phyloP scores from a whole-genome alignment of 2,329 filamentous ascomycete genomes.

The Colletotrichum cuscutae region DNA sequence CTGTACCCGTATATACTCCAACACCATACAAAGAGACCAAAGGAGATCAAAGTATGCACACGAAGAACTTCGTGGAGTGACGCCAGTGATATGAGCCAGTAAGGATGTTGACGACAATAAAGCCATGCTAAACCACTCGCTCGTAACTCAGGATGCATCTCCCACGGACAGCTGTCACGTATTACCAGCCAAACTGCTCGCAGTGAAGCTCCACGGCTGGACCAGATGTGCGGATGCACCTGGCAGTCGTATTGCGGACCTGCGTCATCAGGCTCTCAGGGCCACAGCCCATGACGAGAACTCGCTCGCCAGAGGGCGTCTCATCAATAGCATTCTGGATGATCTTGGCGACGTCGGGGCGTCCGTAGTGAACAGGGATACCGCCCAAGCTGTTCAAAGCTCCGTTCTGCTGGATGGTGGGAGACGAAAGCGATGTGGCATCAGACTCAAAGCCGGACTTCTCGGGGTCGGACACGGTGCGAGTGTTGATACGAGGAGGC shows the following conservation, averaged over 20 bases:
- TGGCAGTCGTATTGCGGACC: slow-evolving; percentile 53
- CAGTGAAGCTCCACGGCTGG: slow-evolving; percentile 59
- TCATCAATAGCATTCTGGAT: slow-evolving; percentile 45
- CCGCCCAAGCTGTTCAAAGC: slow-evolving; percentile 29
- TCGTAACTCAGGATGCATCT: background rate
- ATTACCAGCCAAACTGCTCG: slow-evolving; percentile 58
- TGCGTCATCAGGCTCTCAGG: slow-evolving; percentile 53
- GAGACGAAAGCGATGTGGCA: slow-evolving; percentile 16
- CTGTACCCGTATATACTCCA: slow-evolving; percentile 24
- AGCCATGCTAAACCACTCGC: no score
- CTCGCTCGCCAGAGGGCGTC: slow-evolving; percentile 43
- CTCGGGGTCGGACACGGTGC: slow-evolving; percentile 32
- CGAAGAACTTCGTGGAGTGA: background rate
- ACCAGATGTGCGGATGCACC: slow-evolving; percentile 50
- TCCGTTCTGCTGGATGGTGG: slow-evolving; percentile 12
- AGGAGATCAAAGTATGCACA: slow-evolving; percentile 15
- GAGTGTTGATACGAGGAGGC: slow-evolving; percentile 27
- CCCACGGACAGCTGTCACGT: background rate
- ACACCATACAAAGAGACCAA: background rate
- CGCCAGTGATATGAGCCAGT: background rate
- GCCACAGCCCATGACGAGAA: slow-evolving; percentile 59
- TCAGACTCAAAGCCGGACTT: slow-evolving; percentile 38
- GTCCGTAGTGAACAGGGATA: slow-evolving; percentile 42
- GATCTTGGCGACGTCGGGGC: slow-evolving; percentile 50
- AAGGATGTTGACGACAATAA: background rate